A percentile compares a stretch with the other conserved stretches of the same genome.
Conservation (phyloP, 2,329 filamentous ascomycete genomes). For the Thelonectria rubi region DNA sequence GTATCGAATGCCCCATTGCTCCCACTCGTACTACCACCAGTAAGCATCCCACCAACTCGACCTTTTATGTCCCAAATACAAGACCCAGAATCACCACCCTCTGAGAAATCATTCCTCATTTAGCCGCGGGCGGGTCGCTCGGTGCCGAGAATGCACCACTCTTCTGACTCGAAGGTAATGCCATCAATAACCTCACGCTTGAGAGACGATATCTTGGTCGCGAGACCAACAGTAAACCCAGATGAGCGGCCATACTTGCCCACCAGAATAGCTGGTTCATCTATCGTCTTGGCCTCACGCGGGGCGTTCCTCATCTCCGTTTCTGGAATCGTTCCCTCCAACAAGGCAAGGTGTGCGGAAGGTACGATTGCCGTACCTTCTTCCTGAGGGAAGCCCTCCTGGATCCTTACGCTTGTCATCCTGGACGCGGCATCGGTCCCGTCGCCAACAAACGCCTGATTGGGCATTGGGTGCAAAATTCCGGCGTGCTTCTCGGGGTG, state of each 20-base stretch:
- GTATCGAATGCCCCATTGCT: background rate
- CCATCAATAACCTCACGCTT: background rate
- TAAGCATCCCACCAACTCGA: constrained; percentile 8
- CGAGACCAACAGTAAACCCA: background rate
- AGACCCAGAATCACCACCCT: constrained; percentile 15
- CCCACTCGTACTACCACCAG: fast-evolving
- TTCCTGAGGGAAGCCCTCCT: no score
- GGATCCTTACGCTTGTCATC: no score
- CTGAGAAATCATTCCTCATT: background rate
- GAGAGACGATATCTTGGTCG: constrained; percentile 10
- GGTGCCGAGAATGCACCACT: constrained; percentile 18
- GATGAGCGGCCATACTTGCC: constrained; percentile 1
- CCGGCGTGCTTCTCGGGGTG: constrained; percentile 10
- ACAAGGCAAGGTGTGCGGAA: background rate
- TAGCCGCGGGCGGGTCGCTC: background rate
- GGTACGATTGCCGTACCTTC: no score
- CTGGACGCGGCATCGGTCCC: no score
- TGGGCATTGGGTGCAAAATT: background rate
- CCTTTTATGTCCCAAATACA: constrained; percentile 8
- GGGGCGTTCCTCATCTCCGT: background rate
- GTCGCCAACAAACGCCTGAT: background rate
- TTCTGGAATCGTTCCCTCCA: constrained; percentile 5
- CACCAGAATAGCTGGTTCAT: background rate
- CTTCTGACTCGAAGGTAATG: background rate
- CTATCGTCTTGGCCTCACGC: background rate